Percentiles rank a stretch among this genome's conserved stretches.
Conservation (phyloP, 345 rosid genomes). For the Schrenkiella parvula region DNA sequence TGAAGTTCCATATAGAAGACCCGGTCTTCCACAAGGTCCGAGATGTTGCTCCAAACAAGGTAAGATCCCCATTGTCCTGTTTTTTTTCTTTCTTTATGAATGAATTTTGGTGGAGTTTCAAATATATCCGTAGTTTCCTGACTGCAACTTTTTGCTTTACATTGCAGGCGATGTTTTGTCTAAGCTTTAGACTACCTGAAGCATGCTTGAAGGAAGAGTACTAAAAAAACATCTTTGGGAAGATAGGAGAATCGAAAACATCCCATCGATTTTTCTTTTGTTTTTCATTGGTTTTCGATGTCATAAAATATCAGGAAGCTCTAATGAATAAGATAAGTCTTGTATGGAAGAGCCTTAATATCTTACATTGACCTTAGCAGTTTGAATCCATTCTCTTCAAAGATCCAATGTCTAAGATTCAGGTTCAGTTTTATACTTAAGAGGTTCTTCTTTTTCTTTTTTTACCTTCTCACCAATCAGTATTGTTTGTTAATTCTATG, state of each 20-base stretch:
- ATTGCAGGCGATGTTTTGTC: slow-evolving; percentile 91
- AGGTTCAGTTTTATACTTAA: neutral
- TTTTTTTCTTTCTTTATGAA: neutral
- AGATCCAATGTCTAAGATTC: neutral
- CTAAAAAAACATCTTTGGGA: neutral
- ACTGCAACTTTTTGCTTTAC: neutral
- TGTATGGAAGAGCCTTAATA: neutral
- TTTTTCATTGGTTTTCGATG: neutral
- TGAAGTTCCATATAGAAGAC: slow-evolving; percentile 52
- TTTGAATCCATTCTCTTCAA: neutral
- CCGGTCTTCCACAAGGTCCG: slow-evolving; percentile 75
- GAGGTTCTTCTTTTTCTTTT: neutral
- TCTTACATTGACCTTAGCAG: neutral
- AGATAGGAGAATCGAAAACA: neutral
- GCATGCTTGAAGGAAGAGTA: slow-evolving; percentile 53
- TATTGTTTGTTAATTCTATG: neutral
- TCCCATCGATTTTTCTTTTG: neutral
- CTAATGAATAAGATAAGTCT: neutral
- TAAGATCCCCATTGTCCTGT: slow-evolving; percentile 18
- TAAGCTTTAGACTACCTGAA: slow-evolving; percentile 87
- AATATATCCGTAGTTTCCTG: neutral
- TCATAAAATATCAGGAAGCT: neutral
- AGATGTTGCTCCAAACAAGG: slow-evolving; percentile 99
- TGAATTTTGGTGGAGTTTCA: neutral
- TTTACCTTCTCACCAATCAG: neutral